These are phyloP conservation scores for Trametes hirsuta DNA, from an alignment of 1,284 basidiomycete species.

Conservation along the genomic window DNA sequence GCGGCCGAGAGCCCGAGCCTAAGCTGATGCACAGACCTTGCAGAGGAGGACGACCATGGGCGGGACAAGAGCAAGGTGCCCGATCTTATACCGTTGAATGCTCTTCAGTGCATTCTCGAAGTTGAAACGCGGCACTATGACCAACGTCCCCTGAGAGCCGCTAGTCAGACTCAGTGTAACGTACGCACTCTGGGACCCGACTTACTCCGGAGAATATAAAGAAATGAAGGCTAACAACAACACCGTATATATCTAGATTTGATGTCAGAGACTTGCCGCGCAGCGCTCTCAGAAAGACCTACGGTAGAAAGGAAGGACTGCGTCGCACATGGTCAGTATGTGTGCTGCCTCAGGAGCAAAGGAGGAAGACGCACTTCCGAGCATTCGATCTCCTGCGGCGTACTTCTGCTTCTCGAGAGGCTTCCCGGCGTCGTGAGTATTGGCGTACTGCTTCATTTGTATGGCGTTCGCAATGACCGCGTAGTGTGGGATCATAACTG, in stretches of 20 bases:
- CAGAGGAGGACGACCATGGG: constrained; percentile 57
- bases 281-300: constrained; percentile 8
- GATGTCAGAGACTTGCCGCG: neutral
- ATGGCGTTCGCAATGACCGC: constrained; percentile 69
- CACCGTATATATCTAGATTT: constrained; percentile 68
- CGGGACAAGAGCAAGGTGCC: constrained; percentile 67
- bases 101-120: constrained; percentile 67
- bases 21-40: constrained; percentile 46
- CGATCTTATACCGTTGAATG: constrained; percentile 66
- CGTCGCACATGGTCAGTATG: neutral
- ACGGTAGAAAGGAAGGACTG: constrained; percentile 43
- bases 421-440: constrained; percentile 27
- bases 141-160: constrained; percentile 39
- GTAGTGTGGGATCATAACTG: constrained; percentile 37
- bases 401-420: constrained; percentile 38
- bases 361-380: constrained; percentile 33
- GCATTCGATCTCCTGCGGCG: constrained; percentile 56
- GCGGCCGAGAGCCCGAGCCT: too few species aligned
- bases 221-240: constrained; percentile 67
- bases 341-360: neutral
- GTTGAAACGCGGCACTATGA: constrained; percentile 74
- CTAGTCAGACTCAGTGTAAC: neutral
- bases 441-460: constrained; percentile 56
- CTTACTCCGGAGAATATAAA: constrained; percentile 57
- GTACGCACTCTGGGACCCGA: neutral